phyloP scores from a whole-genome alignment of 768 basidiomycete species.

The Auriscalpium orientale region DNA sequence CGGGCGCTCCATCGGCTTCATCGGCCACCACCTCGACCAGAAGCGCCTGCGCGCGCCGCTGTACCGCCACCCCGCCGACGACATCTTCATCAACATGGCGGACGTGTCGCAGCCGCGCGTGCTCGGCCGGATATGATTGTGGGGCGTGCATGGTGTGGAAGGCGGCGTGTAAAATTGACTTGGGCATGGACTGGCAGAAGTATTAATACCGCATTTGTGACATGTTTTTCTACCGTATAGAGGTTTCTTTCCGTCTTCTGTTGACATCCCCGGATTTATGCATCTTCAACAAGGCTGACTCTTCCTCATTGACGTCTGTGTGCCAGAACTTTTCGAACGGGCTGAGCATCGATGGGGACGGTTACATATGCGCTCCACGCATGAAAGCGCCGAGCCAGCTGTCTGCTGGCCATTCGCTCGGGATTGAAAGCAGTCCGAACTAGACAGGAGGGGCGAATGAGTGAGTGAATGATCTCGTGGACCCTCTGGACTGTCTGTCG shows the following conservation, averaged over 20 bases:
- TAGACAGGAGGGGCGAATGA: too few species aligned
- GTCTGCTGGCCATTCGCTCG: too few species aligned
- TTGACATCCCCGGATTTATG: too few species aligned
- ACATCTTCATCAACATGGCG: conserved; percentile 93
- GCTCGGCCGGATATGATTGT: conserved; percentile 35
- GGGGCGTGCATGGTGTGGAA: background rate
- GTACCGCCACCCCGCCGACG: conserved; percentile 92
- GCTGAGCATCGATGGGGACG: too few species aligned
- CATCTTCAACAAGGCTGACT: too few species aligned
- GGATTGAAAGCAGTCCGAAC: too few species aligned
- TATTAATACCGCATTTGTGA: background rate
- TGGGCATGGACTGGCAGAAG: background rate
- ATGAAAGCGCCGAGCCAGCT: too few species aligned
- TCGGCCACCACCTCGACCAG: conserved; percentile 95
- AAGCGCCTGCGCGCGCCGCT: conserved; percentile 88
- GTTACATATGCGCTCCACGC: too few species aligned
- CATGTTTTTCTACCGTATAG: background rate
- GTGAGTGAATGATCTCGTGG: too few species aligned
- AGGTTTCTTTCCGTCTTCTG: background rate
- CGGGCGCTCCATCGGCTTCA: conserved; percentile 96
- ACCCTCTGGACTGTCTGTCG: too few species aligned
- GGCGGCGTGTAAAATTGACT: background rate
- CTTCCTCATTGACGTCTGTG: too few species aligned
- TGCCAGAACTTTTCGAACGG: too few species aligned
- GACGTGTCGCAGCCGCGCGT: conserved; percentile 79